These are phyloP conservation scores for Monosporascus sp. DNA, from an alignment of 2,329 filamentous ascomycete genomes.

Conservation along the genomic window DNA sequence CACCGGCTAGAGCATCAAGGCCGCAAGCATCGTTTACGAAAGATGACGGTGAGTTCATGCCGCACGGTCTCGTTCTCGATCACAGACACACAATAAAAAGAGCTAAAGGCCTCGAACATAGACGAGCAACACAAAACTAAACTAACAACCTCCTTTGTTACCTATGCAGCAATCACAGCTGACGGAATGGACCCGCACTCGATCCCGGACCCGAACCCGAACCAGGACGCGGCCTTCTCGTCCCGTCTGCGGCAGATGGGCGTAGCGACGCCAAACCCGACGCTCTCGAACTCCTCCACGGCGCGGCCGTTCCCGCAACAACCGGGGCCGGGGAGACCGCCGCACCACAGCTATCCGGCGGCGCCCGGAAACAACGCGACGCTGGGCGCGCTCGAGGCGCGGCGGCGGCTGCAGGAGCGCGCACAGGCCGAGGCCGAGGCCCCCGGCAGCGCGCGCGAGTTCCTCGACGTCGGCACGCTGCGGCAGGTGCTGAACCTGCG, in stretches of 20 bases:
- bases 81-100: no score
- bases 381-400: conserved; percentile 43
- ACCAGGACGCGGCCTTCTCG: conserved; percentile 39
- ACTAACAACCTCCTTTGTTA: background rate
- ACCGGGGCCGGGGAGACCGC: conserved; percentile 5
- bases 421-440: conserved; percentile 40
- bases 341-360: conserved; percentile 11
- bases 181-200: conserved; percentile 37
- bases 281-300: conserved; percentile 46
- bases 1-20: conserved; percentile 4
- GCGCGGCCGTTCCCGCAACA: conserved; percentile 18
- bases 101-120: no score
- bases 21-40: conserved; percentile 21
- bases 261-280: conserved; percentile 48
- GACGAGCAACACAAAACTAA: background rate
- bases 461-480: conserved; percentile 43
- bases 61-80: no score
- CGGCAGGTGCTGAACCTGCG: conserved; percentile 41
- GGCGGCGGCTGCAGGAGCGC: conserved; percentile 36
- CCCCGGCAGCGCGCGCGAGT: conserved; percentile 36
- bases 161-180: conserved; percentile 30
- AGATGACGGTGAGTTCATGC: conserved; percentile 24
- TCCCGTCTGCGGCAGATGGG: conserved; percentile 49
- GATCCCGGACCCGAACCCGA: conserved; percentile 17
- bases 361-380: conserved; percentile 36